These are phyloP conservation scores for Chlorella vulgaris DNA, from an alignment of 139 green algal genomes.

Conservation along the genomic window DNA sequence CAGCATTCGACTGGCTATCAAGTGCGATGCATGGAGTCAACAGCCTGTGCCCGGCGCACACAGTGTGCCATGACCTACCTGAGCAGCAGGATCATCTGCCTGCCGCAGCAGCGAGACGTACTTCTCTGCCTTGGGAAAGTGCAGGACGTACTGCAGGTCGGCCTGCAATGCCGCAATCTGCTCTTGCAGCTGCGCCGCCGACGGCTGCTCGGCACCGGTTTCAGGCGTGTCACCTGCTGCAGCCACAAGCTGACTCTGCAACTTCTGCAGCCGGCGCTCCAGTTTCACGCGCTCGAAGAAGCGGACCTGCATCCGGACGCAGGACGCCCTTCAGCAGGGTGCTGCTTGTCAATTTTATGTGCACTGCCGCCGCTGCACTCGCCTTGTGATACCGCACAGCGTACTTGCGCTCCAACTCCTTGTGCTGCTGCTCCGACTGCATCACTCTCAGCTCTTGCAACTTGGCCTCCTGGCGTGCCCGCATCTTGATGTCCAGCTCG, in stretches of 20 bases:
- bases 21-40: too few relatives aligned
- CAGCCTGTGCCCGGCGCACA: too few relatives aligned
- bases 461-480: conserved; percentile 58
- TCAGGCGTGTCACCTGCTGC: background rate
- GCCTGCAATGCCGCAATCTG: background rate
- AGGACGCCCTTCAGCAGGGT: too few relatives aligned
- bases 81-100: conserved; percentile 53
- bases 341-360: too few relatives aligned
- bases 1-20: too few relatives aligned
- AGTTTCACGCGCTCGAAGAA: conserved; percentile 93
- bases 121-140: conserved; percentile 88
- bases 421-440: conserved; percentile 26
- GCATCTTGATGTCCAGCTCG: conserved; percentile 49
- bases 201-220: background rate
- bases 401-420: conserved; percentile 66
- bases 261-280: conserved; percentile 65
- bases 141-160: conserved; percentile 73
- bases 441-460: conserved; percentile 56
- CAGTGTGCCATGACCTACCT: conserved; percentile 25
- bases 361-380: too few relatives aligned
- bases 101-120: conserved; percentile 82
- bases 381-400: conserved; percentile 82
- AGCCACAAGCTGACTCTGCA: conserved; percentile 43
- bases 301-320: conserved; percentile 58
- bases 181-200: background rate